Base-by-base conservation (phyloP, 305 asterid species). In the Fraxinus sp. region DNA sequence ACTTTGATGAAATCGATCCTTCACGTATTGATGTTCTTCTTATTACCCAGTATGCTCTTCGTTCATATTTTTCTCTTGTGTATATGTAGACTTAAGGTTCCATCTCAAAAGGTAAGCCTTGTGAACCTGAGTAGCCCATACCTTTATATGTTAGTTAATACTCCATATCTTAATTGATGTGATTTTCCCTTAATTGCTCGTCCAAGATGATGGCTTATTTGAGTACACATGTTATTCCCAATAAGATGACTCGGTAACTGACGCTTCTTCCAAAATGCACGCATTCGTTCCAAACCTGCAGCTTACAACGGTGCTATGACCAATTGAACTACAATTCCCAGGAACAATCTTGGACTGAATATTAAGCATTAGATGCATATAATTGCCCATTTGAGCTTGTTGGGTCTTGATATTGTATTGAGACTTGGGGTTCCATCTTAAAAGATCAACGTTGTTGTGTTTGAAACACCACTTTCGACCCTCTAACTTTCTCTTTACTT, bases 1-100 rank as follows among this genome's bases (percentile, higher is more conserved):
- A 93, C 85, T 96, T 96, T 57, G 99, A 96, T 80, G 98, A 96
- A 85, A 94, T 96, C 78, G 98, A 94, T 72, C 97, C 97, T 80
- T 91, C 98, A 14, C 81, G 41, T 9, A 89, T 96, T 76, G 99
- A 95, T 82, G 92, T 96, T 86, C 98, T 96, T 87, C 98, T 96
- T 8, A 85, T 96, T 84, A 96, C 99, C 79, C 98, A 93, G 98
- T 93, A 92, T 55, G 93, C 83, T 84, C 77, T 76, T 59, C 28
- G 18, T 49, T 72, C 30, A 49, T 59, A 8, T 76, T 1, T 59
- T 13, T 35, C 0, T 41, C 5, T 1, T 49, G 14, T 73, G 39
- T 81, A 78, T 62, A 70, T 35, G 68, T 24, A 24, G 22, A 46
- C 22, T 80, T 46, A 4, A 7, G 20, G 14, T 49, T 74, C 26